phyloP scores from a whole-genome alignment of 768 basidiomycete genomes.

The Termitomyces sp. region DNA sequence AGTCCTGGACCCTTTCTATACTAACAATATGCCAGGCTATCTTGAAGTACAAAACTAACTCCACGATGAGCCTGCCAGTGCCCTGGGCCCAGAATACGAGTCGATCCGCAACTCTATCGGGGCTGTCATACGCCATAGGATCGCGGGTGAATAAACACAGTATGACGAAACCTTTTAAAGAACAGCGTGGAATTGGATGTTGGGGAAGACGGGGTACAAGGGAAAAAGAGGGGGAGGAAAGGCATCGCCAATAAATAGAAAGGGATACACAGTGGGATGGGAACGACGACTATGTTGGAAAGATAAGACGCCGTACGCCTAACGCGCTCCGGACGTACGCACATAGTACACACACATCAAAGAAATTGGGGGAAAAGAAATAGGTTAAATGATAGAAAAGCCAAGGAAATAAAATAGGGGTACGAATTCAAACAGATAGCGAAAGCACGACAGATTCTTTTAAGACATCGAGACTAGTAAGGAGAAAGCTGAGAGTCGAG shows the following conservation, averaged over 20 bases:
- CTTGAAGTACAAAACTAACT: too few relatives aligned
- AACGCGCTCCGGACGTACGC: constrained; percentile 13
- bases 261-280: constrained; percentile 7
- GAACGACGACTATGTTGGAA: constrained; percentile 11
- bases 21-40: too few relatives aligned
- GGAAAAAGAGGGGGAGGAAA: not conserved
- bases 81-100: too few relatives aligned
- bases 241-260: constrained; percentile 14
- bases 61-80: too few relatives aligned
- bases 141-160: not conserved
- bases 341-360: constrained; percentile 15
- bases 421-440: constrained; percentile 20
- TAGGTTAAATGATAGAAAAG: constrained; percentile 16
- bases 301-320: constrained; percentile 15
- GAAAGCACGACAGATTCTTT: constrained; percentile 22
- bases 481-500: constrained; percentile 8
- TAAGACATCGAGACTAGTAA: constrained; percentile 13
- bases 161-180: constrained; percentile 8
- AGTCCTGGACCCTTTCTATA: too few relatives aligned
- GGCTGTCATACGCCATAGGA: too few relatives aligned
- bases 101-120: too few relatives aligned
- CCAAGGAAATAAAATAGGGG: constrained; percentile 13
- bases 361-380: not conserved
- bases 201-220: not conserved
- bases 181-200: not conserved